Conservation (phyloP, 495 filamentous ascomycete species). For the Elaphomyces granulatus region DNA sequence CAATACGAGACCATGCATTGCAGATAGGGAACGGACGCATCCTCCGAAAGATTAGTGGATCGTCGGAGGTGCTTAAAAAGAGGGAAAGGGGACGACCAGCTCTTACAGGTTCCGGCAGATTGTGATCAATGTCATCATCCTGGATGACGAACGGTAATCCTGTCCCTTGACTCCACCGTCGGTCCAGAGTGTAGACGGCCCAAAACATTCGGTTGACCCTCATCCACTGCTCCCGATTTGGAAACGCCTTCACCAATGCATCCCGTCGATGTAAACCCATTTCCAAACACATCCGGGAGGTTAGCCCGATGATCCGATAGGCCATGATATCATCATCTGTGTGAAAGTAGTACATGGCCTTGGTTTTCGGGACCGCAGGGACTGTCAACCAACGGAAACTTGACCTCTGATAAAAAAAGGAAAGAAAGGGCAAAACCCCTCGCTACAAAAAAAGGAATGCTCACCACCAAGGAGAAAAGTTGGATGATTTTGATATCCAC, state of each 20-base stretch:
- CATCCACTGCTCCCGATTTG: constrained; percentile 44
- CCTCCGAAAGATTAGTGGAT: constrained; percentile 27
- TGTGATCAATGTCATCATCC: constrained; percentile 71
- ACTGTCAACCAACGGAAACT: no score
- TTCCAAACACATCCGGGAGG: constrained; percentile 62
- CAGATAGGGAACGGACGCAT: constrained; percentile 51
- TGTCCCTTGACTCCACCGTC: constrained; percentile 68
- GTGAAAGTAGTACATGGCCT: constrained; percentile 79
- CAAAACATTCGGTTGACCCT: constrained; percentile 58
- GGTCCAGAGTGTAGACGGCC: constrained; percentile 65
- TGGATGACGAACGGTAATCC: constrained; percentile 70
- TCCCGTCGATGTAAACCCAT: constrained; percentile 66
- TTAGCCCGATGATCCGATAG: constrained; percentile 65
- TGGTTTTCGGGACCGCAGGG: no score
- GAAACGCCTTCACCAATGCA: constrained; percentile 48
- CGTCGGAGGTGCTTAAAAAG: neutral
- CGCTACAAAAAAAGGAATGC: constrained; percentile 10
- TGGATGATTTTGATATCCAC: constrained; percentile 54
- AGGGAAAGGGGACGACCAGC: neutral
- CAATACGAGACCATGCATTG: constrained; percentile 67
- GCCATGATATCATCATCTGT: constrained; percentile 66
- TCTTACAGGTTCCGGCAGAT: constrained; percentile 61
- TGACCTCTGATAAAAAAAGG: no score
- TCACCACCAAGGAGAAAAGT: constrained; percentile 55
- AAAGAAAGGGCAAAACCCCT: neutral